Evolutionary conservation across 306 rosid genomes (phyloP).

Genomic region (Prinsepia uniflora): DNA sequence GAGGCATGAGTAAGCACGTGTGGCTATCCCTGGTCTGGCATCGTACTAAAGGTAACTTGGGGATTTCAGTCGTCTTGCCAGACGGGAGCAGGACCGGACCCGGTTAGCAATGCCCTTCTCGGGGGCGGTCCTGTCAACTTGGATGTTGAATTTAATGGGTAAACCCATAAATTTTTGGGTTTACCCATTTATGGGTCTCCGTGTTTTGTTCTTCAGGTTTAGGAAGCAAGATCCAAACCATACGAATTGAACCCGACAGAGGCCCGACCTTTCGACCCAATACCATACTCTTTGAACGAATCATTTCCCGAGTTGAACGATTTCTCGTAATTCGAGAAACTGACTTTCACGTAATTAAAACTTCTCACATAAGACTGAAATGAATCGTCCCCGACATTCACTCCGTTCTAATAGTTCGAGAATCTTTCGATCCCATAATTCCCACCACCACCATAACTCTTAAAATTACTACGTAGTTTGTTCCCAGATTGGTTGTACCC

Average conservation of each 20-base stretch:
- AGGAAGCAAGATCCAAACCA: slow-evolving; percentile 58
- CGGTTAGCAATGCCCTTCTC: no score
- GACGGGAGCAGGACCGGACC: no score
- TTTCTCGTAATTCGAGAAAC: slow-evolving; percentile 60
- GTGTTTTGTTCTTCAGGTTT: no score
- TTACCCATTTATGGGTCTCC: no score
- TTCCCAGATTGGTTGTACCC: slow-evolving; percentile 59
- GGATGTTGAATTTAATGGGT: no score
- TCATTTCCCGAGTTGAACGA: slow-evolving; percentile 84
- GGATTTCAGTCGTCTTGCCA: no score
- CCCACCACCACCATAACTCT: slow-evolving; percentile 51
- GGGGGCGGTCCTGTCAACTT: no score
- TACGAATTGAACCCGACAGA: slow-evolving; percentile 56
- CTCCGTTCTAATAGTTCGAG: slow-evolving; percentile 55
- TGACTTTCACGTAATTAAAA: slow-evolving; percentile 47
- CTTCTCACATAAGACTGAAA: slow-evolving; percentile 58
- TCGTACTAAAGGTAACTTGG: no score
- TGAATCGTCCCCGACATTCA: slow-evolving; percentile 64
- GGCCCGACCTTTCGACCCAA: slow-evolving; percentile 42
- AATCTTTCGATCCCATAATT: slow-evolving; percentile 45
- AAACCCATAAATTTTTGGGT: no score
- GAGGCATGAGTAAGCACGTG: no score
- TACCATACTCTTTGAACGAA: slow-evolving; percentile 69
- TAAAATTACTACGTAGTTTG: slow-evolving; percentile 59
- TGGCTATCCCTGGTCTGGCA: no score